Evolutionary conservation across 2,329 filamentous ascomycete genomes (phyloP).

Genomic region (Aspergillus aculeatus): DNA sequence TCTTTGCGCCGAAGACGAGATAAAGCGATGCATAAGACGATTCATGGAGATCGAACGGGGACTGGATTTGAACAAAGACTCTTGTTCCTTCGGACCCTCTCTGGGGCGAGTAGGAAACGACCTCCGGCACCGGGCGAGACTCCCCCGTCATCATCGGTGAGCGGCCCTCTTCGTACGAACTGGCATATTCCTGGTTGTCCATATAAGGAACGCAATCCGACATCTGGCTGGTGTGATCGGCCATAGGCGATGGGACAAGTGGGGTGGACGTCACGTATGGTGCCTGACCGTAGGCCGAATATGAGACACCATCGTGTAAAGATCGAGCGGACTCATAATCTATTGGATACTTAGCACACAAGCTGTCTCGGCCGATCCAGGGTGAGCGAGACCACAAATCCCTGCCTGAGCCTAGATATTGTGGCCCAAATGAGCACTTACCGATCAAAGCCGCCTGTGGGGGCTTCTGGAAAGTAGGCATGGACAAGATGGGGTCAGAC

Average conservation of each 20-base stretch:
- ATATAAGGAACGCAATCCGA: constrained; percentile 43
- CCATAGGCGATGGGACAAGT: constrained; percentile 42
- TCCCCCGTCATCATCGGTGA: constrained; percentile 66
- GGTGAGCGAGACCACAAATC: not conserved
- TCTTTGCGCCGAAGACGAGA: constrained; percentile 75
- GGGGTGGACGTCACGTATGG: constrained; percentile 38
- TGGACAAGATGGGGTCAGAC: constrained; percentile 66
- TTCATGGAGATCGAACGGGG: constrained; percentile 70
- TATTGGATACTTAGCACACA: constrained; percentile 17
- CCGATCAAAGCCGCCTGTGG: constrained; percentile 76
- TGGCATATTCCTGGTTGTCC: constrained; percentile 38
- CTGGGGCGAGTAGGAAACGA: constrained; percentile 69
- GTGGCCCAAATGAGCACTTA: constrained; percentile 52
- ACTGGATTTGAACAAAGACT: constrained; percentile 71
- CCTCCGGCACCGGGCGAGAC: constrained; percentile 59
- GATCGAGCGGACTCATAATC: constrained; percentile 40
- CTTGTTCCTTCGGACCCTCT: constrained; percentile 68
- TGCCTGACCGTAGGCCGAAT: constrained; percentile 40
- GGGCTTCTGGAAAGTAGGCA: constrained; percentile 78
- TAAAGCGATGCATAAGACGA: constrained; percentile 56
- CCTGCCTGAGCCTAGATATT: not conserved
- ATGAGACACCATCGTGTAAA: constrained; percentile 43
- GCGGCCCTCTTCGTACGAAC: constrained; percentile 61
- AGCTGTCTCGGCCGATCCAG: not conserved
- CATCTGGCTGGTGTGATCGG: constrained; percentile 42